Evolutionary conservation across 495 filamentous ascomycete species (phyloP).

Genomic region (Cryomyces minteri): DNA sequence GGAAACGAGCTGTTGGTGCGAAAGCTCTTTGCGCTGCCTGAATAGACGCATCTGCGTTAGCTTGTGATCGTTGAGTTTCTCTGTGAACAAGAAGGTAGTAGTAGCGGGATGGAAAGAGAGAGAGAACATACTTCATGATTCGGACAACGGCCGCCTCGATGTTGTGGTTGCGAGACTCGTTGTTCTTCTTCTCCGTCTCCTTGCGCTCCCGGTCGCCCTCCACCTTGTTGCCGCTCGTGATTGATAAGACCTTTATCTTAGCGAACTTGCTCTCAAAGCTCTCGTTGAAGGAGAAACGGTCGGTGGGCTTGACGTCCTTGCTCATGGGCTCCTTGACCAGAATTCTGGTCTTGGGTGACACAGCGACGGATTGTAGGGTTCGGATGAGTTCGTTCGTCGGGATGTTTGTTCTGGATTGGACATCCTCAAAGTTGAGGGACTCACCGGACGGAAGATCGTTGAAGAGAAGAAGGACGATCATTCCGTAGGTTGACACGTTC

Average conservation of each 20-base stretch:
- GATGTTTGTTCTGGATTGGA: conserved; percentile 72
- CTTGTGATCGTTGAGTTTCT: too few species aligned
- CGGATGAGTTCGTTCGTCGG: conserved; percentile 57
- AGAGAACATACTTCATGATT: conserved; percentile 76
- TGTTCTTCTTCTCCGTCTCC: conserved; percentile 75
- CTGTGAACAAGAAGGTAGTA: not conserved
- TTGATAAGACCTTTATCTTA: conserved; percentile 72
- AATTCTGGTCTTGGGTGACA: conserved; percentile 70
- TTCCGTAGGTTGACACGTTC: conserved; percentile 81
- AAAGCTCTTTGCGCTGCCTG: conserved; percentile 77
- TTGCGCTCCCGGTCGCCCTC: conserved; percentile 70
- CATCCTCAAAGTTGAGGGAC: conserved; percentile 62
- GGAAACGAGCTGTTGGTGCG: conserved; percentile 61
- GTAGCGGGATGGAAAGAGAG: conserved; percentile 1
- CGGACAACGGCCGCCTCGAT: conserved; percentile 85
- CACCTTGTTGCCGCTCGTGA: conserved; percentile 52
- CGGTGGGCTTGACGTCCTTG: conserved; percentile 61
- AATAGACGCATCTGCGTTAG: not conserved
- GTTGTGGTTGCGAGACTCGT: conserved; percentile 53
- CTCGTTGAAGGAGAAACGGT: conserved; percentile 72
- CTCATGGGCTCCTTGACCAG: conserved; percentile 69
- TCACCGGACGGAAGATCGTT: conserved; percentile 52
- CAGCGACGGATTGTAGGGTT: conserved; percentile 67
- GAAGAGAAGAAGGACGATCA: conserved; percentile 80
- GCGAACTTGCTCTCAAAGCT: conserved; percentile 64